Evolutionary conservation across 2,329 filamentous ascomycete genomes (phyloP).

Genomic region (Tolypocladium cylindrosporum): DNA sequence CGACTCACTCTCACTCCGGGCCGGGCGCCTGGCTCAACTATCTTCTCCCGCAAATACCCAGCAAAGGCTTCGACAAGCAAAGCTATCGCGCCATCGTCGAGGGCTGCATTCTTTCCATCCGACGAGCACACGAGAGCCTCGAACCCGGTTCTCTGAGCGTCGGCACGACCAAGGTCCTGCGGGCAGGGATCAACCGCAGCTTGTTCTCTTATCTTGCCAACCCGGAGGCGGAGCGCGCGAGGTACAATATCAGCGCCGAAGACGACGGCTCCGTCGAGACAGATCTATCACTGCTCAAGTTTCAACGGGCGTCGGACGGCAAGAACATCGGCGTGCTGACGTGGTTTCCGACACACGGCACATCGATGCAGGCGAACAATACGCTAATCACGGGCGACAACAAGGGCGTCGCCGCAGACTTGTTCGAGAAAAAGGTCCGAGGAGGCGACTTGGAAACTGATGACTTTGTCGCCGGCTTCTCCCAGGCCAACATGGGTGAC

Average conservation of each 20-base stretch:
- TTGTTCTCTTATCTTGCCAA: slow-evolving; percentile 79
- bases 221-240: slow-evolving; percentile 58
- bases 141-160: slow-evolving; percentile 55
- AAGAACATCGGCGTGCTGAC: slow-evolving; percentile 73
- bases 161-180: slow-evolving; percentile 48
- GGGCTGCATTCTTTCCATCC: slow-evolving; percentile 69
- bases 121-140: slow-evolving; percentile 57
- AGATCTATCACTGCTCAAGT: slow-evolving; percentile 66
- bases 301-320: slow-evolving; percentile 59
- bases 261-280: slow-evolving; percentile 52
- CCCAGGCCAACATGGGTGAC: slow-evolving; percentile 84
- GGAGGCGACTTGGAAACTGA: slow-evolving; percentile 44
- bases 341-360: slow-evolving; percentile 88
- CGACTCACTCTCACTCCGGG: slow-evolving; percentile 83
- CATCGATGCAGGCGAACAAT: slow-evolving; percentile 83
- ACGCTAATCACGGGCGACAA: slow-evolving; percentile 84
- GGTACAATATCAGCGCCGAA: slow-evolving; percentile 39
- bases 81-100: slow-evolving; percentile 83
- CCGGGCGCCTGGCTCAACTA: slow-evolving; percentile 92
- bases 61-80: slow-evolving; percentile 73
- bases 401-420: slow-evolving; percentile 77
- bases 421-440: slow-evolving; percentile 65
- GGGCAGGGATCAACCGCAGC: slow-evolving; percentile 77
- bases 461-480: slow-evolving; percentile 81
- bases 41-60: slow-evolving; percentile 79